phyloP scores from a whole-genome alignment of 805 yeast species.

The Candida bentonensis region DNA sequence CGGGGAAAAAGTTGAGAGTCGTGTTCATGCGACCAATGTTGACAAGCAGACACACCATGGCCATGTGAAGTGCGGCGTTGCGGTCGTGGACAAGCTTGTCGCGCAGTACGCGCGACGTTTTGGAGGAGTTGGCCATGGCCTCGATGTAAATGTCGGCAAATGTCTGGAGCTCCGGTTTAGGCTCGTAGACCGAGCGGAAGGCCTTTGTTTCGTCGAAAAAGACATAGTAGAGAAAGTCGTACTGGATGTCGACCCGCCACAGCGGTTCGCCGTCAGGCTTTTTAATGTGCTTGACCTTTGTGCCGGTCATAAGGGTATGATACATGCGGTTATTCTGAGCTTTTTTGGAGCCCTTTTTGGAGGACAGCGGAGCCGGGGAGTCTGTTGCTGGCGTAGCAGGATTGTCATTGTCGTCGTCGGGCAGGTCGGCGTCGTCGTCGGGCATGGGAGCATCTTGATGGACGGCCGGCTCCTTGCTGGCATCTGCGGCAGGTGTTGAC shows the following conservation, averaged over 20 bases:
- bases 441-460: too few species aligned
- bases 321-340: conserved; percentile 9
- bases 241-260: conserved; percentile 79
- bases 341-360: too few species aligned
- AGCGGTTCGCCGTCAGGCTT: conserved; percentile 88
- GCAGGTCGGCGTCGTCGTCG: too few species aligned
- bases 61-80: conserved; percentile 50
- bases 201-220: conserved; percentile 51
- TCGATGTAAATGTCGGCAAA: conserved; percentile 76
- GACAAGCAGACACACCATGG: conserved; percentile 72
- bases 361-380: too few species aligned
- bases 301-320: conserved; percentile 15
- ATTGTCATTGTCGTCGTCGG: too few species aligned
- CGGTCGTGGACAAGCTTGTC: conserved; percentile 60
- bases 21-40: conserved; percentile 92
- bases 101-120: conserved; percentile 68
- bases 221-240: conserved; percentile 52
- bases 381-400: too few species aligned
- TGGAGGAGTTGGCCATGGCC: conserved; percentile 68
- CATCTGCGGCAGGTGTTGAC: too few species aligned
- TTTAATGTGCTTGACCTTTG: conserved; percentile 38
- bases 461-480: too few species aligned
- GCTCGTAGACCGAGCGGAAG: conserved; percentile 35
- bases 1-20: conserved; percentile 83
- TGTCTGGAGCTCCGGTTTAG: conserved; percentile 32